These are phyloP conservation scores for Sicyos edulis DNA, from an alignment of 306 rosid species.

Conservation along the genomic window DNA sequence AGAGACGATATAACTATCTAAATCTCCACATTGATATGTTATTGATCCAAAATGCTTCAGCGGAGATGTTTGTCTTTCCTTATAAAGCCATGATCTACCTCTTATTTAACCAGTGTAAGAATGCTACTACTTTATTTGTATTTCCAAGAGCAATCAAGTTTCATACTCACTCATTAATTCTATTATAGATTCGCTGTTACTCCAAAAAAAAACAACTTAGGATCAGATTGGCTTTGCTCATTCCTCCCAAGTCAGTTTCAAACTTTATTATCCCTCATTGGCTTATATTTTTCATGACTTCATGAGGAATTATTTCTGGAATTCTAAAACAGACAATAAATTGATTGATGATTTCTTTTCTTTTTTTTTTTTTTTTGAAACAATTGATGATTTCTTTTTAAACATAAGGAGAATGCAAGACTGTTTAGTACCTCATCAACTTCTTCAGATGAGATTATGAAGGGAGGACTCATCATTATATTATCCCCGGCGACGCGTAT, in stretches of 20 bases:
- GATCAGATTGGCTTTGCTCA: not conserved
- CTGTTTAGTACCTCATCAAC: constrained; percentile 58
- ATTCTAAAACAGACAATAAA: not conserved
- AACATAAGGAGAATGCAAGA: not conserved
- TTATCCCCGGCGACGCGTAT: constrained; percentile 73
- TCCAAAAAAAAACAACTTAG: not conserved
- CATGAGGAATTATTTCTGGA: not conserved
- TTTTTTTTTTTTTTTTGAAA: not conserved
- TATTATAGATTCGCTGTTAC: not conserved
- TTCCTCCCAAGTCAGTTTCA: not conserved
- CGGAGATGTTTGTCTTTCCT: too few relatives aligned
- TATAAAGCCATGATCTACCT: too few relatives aligned
- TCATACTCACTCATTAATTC: not conserved
- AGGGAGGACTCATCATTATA: constrained; percentile 87
- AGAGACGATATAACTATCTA: too few relatives aligned
- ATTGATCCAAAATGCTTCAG: too few relatives aligned
- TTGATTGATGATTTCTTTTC: not conserved
- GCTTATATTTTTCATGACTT: not conserved
- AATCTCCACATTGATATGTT: too few relatives aligned
- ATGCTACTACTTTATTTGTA: too few relatives aligned
- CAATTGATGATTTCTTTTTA: not conserved
- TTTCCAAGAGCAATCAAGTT: not conserved
- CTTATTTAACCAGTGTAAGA: too few relatives aligned
- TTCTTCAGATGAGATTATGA: constrained; percentile 54
- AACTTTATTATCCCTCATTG: not conserved